phyloP scores from a whole-genome alignment of 352 stramenopile genomes.

The Pythium guiyangense region DNA sequence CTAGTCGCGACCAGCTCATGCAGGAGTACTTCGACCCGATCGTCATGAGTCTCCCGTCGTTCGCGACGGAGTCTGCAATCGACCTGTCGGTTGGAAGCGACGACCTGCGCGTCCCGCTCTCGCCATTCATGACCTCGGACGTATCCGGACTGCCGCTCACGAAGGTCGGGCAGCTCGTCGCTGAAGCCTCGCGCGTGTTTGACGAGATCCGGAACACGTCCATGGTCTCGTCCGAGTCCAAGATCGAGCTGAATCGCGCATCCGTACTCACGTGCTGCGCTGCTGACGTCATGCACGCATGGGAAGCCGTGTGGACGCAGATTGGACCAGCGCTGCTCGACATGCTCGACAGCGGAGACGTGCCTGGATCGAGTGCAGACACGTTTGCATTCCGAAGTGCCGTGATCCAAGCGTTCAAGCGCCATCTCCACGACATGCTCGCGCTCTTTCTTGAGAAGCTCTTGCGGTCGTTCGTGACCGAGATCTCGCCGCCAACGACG shows the following conservation, averaged over 20 bases:
- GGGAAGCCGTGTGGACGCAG: slow-evolving; percentile 50
- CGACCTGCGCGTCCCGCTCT: neutral
- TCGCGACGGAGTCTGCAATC: slow-evolving; percentile 16
- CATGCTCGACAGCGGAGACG: slow-evolving; percentile 28
- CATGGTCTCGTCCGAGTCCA: slow-evolving; percentile 67
- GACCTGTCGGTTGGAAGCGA: slow-evolving; percentile 10
- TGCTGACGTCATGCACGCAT: slow-evolving; percentile 38
- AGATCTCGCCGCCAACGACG: slow-evolving; percentile 31
- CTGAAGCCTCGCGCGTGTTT: slow-evolving; percentile 42
- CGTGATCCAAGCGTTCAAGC: slow-evolving; percentile 34
- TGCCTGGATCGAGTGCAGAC: neutral
- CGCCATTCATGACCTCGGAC: slow-evolving; percentile 3
- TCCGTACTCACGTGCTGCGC: slow-evolving; percentile 43
- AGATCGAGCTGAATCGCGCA: slow-evolving; percentile 47
- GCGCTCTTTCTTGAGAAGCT: slow-evolving; percentile 43
- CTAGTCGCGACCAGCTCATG: slow-evolving; percentile 34
- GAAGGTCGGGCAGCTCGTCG: slow-evolving; percentile 42
- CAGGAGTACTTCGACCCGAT: slow-evolving; percentile 61
- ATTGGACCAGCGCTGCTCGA: slow-evolving; percentile 42
- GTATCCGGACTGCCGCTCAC: slow-evolving; percentile 12
- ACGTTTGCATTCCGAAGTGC: slow-evolving; percentile 11
- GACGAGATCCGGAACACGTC: slow-evolving; percentile 60
- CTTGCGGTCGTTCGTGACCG: slow-evolving; percentile 34
- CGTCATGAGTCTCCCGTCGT: slow-evolving; percentile 31
- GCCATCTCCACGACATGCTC: slow-evolving; percentile 45